Percentiles rank a stretch among this genome's conserved stretches.
phyloP scores from a whole-genome alignment of 2,329 filamentous ascomycete species.

The Xylaria polymorpha region DNA sequence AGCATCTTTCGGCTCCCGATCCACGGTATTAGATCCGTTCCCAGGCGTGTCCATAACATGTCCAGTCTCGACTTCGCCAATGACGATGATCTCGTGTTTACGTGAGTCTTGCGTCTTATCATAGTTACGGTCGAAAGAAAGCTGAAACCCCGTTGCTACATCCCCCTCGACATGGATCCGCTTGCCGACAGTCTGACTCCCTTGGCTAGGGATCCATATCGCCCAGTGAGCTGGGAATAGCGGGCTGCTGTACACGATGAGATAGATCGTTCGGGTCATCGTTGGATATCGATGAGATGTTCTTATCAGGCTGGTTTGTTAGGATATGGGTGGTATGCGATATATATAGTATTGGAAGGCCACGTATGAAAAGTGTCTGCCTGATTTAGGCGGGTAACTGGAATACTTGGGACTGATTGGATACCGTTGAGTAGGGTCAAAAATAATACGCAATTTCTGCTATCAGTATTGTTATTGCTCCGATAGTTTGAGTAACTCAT shows the following conservation, averaged over 20 bases:
- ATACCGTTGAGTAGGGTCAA: not conserved
- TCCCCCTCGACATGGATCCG: conserved; percentile 16
- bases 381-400: not conserved
- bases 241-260: conserved; percentile 18
- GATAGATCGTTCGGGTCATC: conserved; percentile 13
- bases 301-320: not conserved
- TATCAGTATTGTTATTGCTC: not conserved
- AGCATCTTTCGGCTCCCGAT: conserved; percentile 9
- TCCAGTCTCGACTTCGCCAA: not conserved
- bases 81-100: not conserved
- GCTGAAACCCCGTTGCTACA: conserved; percentile 14
- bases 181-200: conserved; percentile 7
- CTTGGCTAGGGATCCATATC: conserved; percentile 12
- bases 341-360: not conserved
- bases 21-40: not conserved
- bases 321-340: not conserved
- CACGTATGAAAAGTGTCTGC: not conserved
- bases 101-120: conserved; percentile 1
- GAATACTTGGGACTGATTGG: not conserved
- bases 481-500: not conserved
- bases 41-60: conserved; percentile 4
- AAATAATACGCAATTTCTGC: not conserved
- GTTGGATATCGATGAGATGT: not conserved
- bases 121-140: conserved; percentile 23
- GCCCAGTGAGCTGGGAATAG: conserved; percentile 24